These are phyloP conservation scores for Phragmites australis DNA, from an alignment of 176 grass and related monocot genomes.

Conservation along the genomic window DNA sequence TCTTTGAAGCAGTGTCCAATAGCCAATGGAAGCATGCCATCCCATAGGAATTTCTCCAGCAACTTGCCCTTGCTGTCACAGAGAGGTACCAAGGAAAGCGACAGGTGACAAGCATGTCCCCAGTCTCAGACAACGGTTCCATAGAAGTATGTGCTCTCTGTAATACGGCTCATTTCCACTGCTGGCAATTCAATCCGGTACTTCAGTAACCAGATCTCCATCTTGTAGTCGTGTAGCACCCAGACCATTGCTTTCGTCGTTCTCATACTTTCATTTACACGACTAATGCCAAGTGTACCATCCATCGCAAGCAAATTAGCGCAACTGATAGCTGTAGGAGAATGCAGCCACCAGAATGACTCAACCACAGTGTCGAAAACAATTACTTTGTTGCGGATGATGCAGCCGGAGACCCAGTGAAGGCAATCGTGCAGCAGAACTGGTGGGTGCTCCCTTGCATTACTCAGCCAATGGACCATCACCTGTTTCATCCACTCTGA, in stretches of 20 bases:
- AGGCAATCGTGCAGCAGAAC: neutral
- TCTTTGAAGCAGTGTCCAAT: neutral
- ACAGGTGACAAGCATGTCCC: neutral
- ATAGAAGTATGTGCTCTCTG: no score
- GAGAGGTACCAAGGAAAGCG: neutral
- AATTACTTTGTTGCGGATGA: neutral
- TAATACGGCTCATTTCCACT: no score
- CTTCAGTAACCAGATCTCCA: neutral
- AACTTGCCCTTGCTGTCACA: conserved; percentile 24
- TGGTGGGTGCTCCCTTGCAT: no score
- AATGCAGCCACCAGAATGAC: neutral
- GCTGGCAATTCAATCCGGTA: neutral
- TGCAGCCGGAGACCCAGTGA: neutral
- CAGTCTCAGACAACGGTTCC: neutral
- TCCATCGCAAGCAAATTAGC: neutral
- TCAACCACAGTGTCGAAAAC: conserved; percentile 8
- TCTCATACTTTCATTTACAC: neutral
- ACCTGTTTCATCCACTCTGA: neutral
- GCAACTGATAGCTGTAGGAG: neutral
- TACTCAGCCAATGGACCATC: no score
- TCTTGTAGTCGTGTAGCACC: conserved; percentile 6
- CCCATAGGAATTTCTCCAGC: neutral
- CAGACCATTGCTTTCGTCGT: neutral
- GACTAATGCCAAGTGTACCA: neutral
- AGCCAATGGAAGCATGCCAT: no score